These are phyloP conservation scores for Setomelanomma holmii DNA, from an alignment of 2,329 filamentous ascomycete species.

Conservation along the genomic window DNA sequence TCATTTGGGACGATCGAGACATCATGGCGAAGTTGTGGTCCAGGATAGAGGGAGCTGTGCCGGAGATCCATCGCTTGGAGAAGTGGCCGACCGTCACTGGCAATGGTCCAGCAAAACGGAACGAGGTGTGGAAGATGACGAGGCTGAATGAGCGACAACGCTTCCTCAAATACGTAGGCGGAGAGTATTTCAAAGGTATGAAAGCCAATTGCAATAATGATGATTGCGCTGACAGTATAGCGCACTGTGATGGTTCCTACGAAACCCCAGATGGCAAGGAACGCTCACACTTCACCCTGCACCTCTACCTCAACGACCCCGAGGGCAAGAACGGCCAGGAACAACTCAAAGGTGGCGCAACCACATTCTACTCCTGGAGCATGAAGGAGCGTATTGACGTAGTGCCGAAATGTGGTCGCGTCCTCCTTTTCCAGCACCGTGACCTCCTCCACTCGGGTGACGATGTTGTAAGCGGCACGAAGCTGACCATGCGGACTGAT, in stretches of 20 bases:
- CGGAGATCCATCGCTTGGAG: conserved; percentile 56
- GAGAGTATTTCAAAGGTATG: conserved; percentile 72
- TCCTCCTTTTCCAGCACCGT: conserved; percentile 65
- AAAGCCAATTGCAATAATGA: not conserved
- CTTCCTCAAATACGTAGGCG: conserved; percentile 74
- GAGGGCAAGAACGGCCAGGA: conserved; percentile 36
- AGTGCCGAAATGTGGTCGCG: conserved; percentile 58
- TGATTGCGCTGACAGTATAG: conserved; percentile 42
- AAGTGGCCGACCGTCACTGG: conserved; percentile 53
- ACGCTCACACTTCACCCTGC: conserved; percentile 61
- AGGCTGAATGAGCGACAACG: conserved; percentile 76
- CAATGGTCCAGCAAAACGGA: conserved; percentile 50
- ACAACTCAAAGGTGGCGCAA: conserved; percentile 61
- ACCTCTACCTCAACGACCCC: conserved; percentile 62
- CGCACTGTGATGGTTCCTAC: conserved; percentile 74
- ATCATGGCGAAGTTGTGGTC: conserved; percentile 69
- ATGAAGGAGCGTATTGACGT: conserved; percentile 51
- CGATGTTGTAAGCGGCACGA: conserved; percentile 60
- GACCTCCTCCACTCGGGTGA: conserved; percentile 62
- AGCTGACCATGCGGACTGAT: conserved; percentile 65
- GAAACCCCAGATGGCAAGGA: conserved; percentile 62
- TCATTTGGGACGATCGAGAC: conserved; percentile 73
- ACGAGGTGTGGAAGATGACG: conserved; percentile 52
- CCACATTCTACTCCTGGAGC: conserved; percentile 56
- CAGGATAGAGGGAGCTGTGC: conserved; percentile 58